phyloP scores from a whole-genome alignment of 768 basidiomycete species.

The Trametes cubensis region DNA sequence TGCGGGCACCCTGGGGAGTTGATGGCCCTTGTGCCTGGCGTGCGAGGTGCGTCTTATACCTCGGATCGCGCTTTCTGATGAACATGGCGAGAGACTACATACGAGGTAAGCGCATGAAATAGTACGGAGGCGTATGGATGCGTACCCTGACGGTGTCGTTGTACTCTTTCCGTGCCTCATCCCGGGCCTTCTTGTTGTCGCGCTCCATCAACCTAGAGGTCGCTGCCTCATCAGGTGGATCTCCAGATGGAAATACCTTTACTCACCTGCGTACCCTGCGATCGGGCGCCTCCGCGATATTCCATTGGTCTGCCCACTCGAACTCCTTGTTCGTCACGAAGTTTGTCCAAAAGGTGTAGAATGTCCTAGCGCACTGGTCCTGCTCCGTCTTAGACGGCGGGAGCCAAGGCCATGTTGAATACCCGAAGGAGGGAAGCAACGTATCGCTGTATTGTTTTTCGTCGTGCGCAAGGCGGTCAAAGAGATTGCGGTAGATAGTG shows the following conservation, averaged over 20 bases:
- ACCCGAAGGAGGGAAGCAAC: slow-evolving; percentile 83
- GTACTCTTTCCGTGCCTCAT: slow-evolving; percentile 87
- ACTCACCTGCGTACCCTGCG: slow-evolving; percentile 74
- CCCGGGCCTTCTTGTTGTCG: slow-evolving; percentile 91
- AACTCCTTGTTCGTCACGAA: slow-evolving; percentile 90
- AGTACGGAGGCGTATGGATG: slow-evolving; percentile 7
- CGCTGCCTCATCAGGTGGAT: slow-evolving; percentile 1
- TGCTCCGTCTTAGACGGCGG: slow-evolving; percentile 47
- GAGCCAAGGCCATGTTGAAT: slow-evolving; percentile 74
- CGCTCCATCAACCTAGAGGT: slow-evolving; percentile 81
- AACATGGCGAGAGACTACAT: slow-evolving; percentile 72
- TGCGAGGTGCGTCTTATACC: slow-evolving; percentile 70
- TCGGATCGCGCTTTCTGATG: slow-evolving; percentile 85
- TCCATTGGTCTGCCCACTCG: slow-evolving; percentile 84
- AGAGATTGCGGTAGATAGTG: slow-evolving; percentile 85
- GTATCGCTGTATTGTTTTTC: slow-evolving; percentile 57
- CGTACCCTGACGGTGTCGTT: slow-evolving; percentile 87
- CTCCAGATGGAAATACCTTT: neutral
- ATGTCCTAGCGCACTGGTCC: slow-evolving; percentile 61
- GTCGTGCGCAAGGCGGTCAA: slow-evolving; percentile 79
- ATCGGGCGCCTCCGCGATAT: slow-evolving; percentile 82
- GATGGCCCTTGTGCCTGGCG: slow-evolving; percentile 43
- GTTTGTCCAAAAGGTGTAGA: slow-evolving; percentile 86
- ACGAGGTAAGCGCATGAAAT: neutral
- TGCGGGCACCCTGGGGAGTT: slow-evolving; percentile 20